A percentile compares a stretch with the other conserved stretches of the same genome.
phyloP scores from a whole-genome alignment of 2,329 filamentous ascomycete genomes.

The Sarocladium oryzae region DNA sequence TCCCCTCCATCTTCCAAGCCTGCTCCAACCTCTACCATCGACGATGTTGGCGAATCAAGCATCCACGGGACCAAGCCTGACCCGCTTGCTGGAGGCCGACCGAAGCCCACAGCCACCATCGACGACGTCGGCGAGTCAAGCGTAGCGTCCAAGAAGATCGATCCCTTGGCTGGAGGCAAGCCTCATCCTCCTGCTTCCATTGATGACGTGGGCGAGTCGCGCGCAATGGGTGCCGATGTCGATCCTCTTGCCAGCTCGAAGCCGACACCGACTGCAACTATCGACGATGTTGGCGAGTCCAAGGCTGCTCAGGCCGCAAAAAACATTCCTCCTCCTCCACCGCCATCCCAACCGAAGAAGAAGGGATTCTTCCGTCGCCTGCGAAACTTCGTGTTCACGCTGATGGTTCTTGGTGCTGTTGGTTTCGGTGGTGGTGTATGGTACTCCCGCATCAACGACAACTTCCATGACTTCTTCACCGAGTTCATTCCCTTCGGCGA shows the following conservation, averaged over 20 bases:
- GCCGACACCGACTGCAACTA: slow-evolving; percentile 13
- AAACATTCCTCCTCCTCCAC: slow-evolving; percentile 22
- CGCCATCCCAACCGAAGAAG: slow-evolving; percentile 39
- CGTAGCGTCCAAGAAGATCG: slow-evolving; percentile 11
- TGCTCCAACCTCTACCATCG: slow-evolving; percentile 16
- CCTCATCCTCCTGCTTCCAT: slow-evolving; percentile 24
- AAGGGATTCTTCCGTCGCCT: slow-evolving; percentile 66
- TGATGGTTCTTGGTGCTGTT: slow-evolving; percentile 68
- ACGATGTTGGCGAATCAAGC: slow-evolving; percentile 14
- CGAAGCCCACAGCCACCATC: slow-evolving; percentile 12
- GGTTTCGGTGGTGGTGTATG: slow-evolving; percentile 85
- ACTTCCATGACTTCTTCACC: slow-evolving; percentile 99
- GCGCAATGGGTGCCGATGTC: slow-evolving; percentile 11
- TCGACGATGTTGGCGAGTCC: slow-evolving; percentile 18
- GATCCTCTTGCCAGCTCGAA: slow-evolving; percentile 8
- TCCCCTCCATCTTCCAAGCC: slow-evolving; percentile 22
- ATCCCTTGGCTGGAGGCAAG: slow-evolving; percentile 12
- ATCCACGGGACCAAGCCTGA: slow-evolving; percentile 11
- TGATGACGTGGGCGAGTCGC: slow-evolving; percentile 14
- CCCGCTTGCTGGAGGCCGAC: slow-evolving; percentile 12
- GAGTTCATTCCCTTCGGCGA: slow-evolving; percentile 94
- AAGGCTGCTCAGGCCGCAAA: neutral
- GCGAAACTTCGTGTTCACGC: slow-evolving; percentile 68
- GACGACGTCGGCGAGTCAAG: slow-evolving; percentile 16
- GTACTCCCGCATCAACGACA: slow-evolving; percentile 90